A percentile compares a stretch with the other conserved stretches of the same genome.
Evolutionary conservation across 1,139 yeast genomes (phyloP).

Genomic region (Kluyveromyces marxianus): DNA sequence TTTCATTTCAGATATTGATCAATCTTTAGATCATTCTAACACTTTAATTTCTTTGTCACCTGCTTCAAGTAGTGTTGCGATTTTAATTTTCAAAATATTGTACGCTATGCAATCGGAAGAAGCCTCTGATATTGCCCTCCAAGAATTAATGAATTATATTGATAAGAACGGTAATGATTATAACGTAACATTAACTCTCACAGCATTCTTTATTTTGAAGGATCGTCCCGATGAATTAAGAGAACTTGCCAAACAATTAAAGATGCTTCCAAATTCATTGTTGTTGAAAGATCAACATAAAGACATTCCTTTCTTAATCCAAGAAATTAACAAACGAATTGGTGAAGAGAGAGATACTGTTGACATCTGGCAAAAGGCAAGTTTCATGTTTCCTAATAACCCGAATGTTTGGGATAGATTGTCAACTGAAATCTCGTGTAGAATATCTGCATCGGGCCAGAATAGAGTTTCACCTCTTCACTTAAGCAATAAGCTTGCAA

Average conservation of each 20-base stretch:
- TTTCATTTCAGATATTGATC: constrained; percentile 53
- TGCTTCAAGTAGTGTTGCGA: constrained; percentile 55
- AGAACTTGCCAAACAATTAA: constrained; percentile 60
- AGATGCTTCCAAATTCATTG: constrained; percentile 41
- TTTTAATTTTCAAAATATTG: constrained; percentile 69
- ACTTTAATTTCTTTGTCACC: constrained; percentile 49
- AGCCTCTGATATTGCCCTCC: constrained; percentile 75
- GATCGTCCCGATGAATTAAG: constrained; percentile 42
- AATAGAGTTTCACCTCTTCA: constrained; percentile 44
- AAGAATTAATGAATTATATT: constrained; percentile 57
- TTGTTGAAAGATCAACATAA: constrained; percentile 44
- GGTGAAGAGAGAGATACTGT: constrained; percentile 14
- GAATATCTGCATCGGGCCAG: constrained; percentile 38
- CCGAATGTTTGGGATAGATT: constrained; percentile 60
- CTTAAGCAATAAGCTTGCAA: constrained; percentile 45
- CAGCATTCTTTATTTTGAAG: constrained; percentile 71
- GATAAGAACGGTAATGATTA: constrained; percentile 59
- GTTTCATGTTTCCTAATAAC: constrained; percentile 67
- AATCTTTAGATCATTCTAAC: constrained; percentile 61
- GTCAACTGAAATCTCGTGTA: constrained; percentile 46
- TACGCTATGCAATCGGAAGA: constrained; percentile 66
- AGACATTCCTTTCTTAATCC: constrained; percentile 53
- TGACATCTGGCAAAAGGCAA: constrained; percentile 59
- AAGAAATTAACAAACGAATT: constrained; percentile 41
- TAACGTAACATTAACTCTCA: constrained; percentile 61